phyloP scores from a whole-genome alignment of 192 early-diverging fungal species.

The Coemansia umbellata region DNA sequence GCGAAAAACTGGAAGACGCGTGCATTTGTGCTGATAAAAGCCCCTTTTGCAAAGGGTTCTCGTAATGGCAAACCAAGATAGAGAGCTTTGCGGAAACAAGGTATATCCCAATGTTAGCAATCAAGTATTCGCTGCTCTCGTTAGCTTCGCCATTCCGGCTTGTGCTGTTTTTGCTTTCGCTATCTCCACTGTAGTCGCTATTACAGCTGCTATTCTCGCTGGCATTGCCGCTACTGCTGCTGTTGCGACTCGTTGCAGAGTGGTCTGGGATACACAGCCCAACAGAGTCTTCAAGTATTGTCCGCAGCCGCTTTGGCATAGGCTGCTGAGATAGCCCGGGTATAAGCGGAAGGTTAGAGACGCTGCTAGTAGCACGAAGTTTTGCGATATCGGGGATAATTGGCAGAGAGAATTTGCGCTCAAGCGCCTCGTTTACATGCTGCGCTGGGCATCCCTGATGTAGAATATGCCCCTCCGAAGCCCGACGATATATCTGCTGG shows the following conservation, averaged over 20 bases:
- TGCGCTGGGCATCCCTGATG: conserved; percentile 19
- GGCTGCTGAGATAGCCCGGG: conserved; percentile 16
- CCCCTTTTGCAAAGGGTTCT: conserved; percentile 13
- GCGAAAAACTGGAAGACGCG: not conserved
- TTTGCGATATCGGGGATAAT: conserved; percentile 42
- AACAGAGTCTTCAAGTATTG: conserved; percentile 47
- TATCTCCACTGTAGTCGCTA: not conserved
- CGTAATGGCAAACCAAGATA: conserved; percentile 49
- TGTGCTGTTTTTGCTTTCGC: conserved; percentile 4
- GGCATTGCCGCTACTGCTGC: not conserved
- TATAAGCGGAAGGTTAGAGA: not conserved
- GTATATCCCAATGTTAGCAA: conserved; percentile 48
- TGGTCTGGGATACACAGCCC: conserved; percentile 6
- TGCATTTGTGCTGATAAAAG: conserved; percentile 3
- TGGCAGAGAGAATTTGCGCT: conserved; percentile 50
- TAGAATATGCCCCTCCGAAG: conserved; percentile 48
- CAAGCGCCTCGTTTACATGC: conserved; percentile 35
- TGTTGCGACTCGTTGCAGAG: not conserved
- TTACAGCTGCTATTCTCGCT: not conserved
- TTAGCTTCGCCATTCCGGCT: not conserved
- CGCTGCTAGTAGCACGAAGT: conserved; percentile 16
- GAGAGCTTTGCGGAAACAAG: conserved; percentile 42
- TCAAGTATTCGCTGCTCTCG: conserved; percentile 28
- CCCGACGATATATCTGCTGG: conserved; percentile 42
- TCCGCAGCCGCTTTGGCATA: conserved; percentile 43